Percentiles rank a stretch among this genome's conserved stretches.
Evolutionary conservation across 148 eudicot genomes (phyloP).

Genomic region (Rhododendron mucronatum): DNA sequence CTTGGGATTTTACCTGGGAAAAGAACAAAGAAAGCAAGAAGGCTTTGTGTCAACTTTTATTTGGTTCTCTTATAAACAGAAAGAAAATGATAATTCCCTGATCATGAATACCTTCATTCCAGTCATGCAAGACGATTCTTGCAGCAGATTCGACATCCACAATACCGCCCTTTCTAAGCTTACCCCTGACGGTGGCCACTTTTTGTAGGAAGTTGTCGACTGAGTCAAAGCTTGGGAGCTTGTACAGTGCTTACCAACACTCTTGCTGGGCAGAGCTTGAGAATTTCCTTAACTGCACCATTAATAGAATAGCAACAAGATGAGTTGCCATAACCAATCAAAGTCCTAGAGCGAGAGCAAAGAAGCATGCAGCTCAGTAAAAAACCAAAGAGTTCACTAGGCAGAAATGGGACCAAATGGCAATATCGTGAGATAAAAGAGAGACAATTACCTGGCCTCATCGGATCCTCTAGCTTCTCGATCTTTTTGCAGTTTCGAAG

Average conservation of each 20-base stretch:
- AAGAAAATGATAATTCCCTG: not conserved
- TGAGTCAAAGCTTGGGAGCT: constrained; percentile 79
- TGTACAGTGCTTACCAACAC: constrained; percentile 70
- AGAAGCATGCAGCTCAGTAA: not conserved
- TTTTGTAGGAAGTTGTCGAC: constrained; percentile 85
- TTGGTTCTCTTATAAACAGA: not conserved
- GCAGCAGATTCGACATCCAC: constrained; percentile 85
- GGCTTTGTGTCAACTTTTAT: not conserved
- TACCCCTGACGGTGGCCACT: constrained; percentile 82
- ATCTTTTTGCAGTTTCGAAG: constrained; percentile 93
- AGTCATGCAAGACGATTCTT: constrained; percentile 82
- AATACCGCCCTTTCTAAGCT: constrained; percentile 86
- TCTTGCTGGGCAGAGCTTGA: constrained; percentile 73
- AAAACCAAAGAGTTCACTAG: not conserved
- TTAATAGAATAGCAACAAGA: not conserved
- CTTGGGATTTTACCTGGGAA: constrained; percentile 84
- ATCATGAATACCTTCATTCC: constrained; percentile 77
- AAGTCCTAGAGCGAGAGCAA: not conserved
- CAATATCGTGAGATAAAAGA: not conserved
- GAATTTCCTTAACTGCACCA: constrained; percentile 84
- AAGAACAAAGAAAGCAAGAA: not conserved
- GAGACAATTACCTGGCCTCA: constrained; percentile 60
- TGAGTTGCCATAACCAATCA: not conserved
- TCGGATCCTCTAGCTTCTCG: constrained; percentile 85
- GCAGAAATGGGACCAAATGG: not conserved